These are phyloP conservation scores for Pseudogymnoascus sp. DNA, from an alignment of 2,329 filamentous ascomycete species.

Conservation along the genomic window DNA sequence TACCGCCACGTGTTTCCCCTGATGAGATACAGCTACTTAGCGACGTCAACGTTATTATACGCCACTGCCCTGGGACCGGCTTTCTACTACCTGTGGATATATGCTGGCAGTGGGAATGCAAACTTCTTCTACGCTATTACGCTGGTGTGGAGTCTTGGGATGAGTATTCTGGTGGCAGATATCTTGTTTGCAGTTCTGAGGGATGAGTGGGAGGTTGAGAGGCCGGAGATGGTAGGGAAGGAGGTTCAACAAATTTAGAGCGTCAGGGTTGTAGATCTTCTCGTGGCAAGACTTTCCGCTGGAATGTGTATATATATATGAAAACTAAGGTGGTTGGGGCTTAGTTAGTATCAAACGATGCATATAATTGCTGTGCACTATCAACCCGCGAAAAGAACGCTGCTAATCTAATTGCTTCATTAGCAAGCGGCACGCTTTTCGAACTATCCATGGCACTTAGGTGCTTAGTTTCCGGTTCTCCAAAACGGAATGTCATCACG, in stretches of 20 bases:
- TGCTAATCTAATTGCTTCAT: no score
- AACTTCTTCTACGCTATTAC: slow-evolving; percentile 99
- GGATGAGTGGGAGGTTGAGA: slow-evolving; percentile 88
- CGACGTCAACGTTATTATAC: slow-evolving; percentile 75
- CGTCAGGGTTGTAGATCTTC: background rate
- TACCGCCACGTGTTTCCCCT: slow-evolving; percentile 89
- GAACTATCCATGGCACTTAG: no score
- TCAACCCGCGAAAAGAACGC: no score
- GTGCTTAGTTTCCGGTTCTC: no score
- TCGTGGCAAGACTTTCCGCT: background rate
- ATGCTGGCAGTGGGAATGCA: slow-evolving; percentile 92
- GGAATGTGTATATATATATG: background rate
- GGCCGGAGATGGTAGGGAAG: slow-evolving; percentile 83
- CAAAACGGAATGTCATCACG: no score
- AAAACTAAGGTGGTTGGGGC: background rate
- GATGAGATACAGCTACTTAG: slow-evolving; percentile 88
- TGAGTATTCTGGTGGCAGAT: slow-evolving; percentile 81
- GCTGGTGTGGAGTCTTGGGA: slow-evolving; percentile 89
- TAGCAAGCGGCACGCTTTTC: no score
- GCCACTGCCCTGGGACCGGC: slow-evolving; percentile 82
- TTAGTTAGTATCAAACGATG: background rate
- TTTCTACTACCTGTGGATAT: slow-evolving; percentile 97
- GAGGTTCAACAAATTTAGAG: slow-evolving; percentile 46
- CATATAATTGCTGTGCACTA: no score
- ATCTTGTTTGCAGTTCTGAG: slow-evolving; percentile 78